These are phyloP conservation scores for Carex myosuroides DNA, from an alignment of 176 grass and related monocot species.

Conservation along the genomic window DNA sequence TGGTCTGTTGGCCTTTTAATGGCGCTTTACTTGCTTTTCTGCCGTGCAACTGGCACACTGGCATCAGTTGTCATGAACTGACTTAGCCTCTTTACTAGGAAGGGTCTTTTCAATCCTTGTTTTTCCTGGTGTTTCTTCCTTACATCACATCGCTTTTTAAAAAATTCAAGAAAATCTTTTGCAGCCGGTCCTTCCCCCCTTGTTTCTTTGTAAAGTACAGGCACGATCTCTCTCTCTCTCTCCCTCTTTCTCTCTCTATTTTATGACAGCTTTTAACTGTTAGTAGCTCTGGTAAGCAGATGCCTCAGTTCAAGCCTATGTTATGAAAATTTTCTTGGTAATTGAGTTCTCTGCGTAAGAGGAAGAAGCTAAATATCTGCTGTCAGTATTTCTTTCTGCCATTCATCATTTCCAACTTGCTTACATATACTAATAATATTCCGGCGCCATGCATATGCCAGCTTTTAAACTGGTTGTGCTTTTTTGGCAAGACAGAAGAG, in stretches of 20 bases:
- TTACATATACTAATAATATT: slow-evolving; percentile 14
- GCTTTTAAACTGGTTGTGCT: slow-evolving; percentile 5
- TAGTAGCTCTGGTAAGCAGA: neutral
- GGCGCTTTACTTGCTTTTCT: slow-evolving; percentile 40
- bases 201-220: slow-evolving; percentile 20
- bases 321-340: slow-evolving; percentile 18
- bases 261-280: neutral
- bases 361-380: slow-evolving; percentile 6
- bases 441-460: neutral
- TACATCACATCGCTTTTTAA: slow-evolving; percentile 36
- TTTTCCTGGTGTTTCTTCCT: slow-evolving; percentile 40
- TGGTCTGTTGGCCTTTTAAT: slow-evolving; percentile 30
- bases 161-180: slow-evolving; percentile 6
- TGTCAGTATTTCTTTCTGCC: slow-evolving; percentile 6
- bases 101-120: slow-evolving; percentile 65
- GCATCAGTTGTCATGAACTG: slow-evolving; percentile 62
- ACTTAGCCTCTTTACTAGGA: slow-evolving; percentile 74
- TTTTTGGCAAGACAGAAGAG: slow-evolving; percentile 4
- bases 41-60: slow-evolving; percentile 34
- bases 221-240: neutral
- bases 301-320: neutral
- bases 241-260: neutral
- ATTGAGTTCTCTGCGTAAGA: slow-evolving; percentile 8
- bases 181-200: neutral
- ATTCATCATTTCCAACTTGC: slow-evolving; percentile 50